Percentiles rank a stretch among this genome's conserved stretches.
These are phyloP conservation scores for Leishmania arabica DNA, from an alignment of 208 protist genomes.

Conservation along the genomic window DNA sequence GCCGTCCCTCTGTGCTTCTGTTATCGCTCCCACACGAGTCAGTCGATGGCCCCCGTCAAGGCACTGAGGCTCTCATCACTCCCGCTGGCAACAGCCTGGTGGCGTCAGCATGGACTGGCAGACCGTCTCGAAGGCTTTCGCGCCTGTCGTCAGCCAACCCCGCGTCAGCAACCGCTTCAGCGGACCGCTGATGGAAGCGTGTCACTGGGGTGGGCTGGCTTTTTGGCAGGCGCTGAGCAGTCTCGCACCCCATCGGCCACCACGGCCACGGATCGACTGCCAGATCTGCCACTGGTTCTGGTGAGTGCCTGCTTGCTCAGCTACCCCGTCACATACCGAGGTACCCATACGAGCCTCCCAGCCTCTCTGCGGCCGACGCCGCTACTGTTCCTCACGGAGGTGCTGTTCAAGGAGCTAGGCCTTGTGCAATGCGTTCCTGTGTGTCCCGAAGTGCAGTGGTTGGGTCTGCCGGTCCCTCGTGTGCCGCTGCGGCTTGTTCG, in stretches of 20 bases:
- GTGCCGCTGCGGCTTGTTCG: slow-evolving; percentile 48
- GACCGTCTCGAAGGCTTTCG: slow-evolving; percentile 14
- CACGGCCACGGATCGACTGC: not conserved
- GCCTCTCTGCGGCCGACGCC: slow-evolving; percentile 19
- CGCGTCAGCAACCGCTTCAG: not conserved
- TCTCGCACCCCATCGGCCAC: not conserved
- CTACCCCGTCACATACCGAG: slow-evolving; percentile 61
- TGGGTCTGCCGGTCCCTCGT: slow-evolving; percentile 62
- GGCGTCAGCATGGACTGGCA: slow-evolving; percentile 18
- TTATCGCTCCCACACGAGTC: not conserved
- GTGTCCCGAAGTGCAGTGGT: slow-evolving; percentile 81
- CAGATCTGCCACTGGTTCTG: slow-evolving; percentile 45
- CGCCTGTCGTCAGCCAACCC: slow-evolving; percentile 26
- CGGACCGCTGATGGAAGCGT: not conserved
- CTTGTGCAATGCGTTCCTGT: slow-evolving; percentile 51
- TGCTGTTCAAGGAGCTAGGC: slow-evolving; percentile 36
- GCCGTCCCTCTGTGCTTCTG: not conserved
- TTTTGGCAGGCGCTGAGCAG: not conserved
- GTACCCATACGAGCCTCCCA: not conserved
- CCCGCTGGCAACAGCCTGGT: slow-evolving; percentile 18
- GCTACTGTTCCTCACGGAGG: slow-evolving; percentile 47
- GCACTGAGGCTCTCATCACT: not conserved
- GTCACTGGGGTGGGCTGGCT: not conserved
- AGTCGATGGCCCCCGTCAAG: not conserved
- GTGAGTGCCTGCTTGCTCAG: slow-evolving; percentile 76